phyloP scores from a whole-genome alignment of 495 filamentous ascomycete genomes.

The Hypoxylon fuscum region DNA sequence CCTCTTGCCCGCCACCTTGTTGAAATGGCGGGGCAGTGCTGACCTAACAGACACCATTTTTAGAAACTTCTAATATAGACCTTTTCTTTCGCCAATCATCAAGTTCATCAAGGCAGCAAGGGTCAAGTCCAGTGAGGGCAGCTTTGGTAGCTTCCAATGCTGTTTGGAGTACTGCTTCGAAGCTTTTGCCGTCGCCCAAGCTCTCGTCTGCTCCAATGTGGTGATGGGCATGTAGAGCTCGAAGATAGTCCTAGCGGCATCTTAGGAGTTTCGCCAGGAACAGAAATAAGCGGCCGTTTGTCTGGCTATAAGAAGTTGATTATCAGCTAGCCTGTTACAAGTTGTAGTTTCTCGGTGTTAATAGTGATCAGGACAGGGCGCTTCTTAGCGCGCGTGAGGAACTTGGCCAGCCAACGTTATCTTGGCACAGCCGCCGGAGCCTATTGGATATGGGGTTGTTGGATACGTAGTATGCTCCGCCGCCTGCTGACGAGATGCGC shows the following conservation, averaged over 20 bases:
- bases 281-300: not conserved
- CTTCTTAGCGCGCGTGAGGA: slow-evolving; percentile 15
- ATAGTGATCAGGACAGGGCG: slow-evolving; percentile 12
- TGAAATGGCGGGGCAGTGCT: not conserved
- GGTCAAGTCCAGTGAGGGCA: too few relatives aligned
- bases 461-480: slow-evolving; percentile 27
- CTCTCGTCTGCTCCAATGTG: too few relatives aligned
- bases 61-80: slow-evolving; percentile 21
- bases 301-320: slow-evolving; percentile 4
- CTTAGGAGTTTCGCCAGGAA: slow-evolving; percentile 1
- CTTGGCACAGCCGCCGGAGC: slow-evolving; percentile 28
- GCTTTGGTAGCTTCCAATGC: too few relatives aligned
- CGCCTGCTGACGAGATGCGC: slow-evolving; percentile 16
- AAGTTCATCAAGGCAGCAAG: too few relatives aligned
- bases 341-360: slow-evolving; percentile 6
- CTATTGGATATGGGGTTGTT: slow-evolving; percentile 29
- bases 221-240: not conserved
- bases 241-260: slow-evolving; percentile 6
- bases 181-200: too few relatives aligned
- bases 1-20: not conserved
- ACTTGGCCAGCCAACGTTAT: slow-evolving; percentile 7
- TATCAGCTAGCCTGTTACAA: slow-evolving; percentile 24
- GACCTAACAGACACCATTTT: slow-evolving; percentile 16
- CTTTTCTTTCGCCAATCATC: too few relatives aligned
- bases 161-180: too few relatives aligned